phyloP scores from a whole-genome alignment of 2,329 filamentous ascomycete genomes.

The Colletotrichum sp. region DNA sequence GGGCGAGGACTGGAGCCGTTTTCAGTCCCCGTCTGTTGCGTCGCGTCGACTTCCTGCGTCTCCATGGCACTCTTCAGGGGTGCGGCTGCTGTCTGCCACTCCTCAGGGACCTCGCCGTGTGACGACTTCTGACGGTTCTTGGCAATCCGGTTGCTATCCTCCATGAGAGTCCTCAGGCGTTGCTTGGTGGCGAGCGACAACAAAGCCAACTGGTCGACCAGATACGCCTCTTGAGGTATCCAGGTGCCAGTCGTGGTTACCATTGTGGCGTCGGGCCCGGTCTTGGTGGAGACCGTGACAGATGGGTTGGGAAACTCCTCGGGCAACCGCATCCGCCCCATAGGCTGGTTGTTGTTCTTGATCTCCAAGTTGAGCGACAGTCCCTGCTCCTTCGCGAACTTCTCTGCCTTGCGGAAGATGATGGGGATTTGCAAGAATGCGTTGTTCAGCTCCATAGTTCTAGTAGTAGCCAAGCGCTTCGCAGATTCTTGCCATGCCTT shows the following conservation, averaged over 20 bases:
- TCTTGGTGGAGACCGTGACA: slow-evolving; percentile 59
- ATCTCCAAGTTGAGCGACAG: slow-evolving; percentile 60
- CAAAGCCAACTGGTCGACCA: slow-evolving; percentile 84
- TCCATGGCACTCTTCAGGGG: slow-evolving; percentile 43
- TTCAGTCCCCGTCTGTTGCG: slow-evolving; percentile 36
- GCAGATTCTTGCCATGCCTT: slow-evolving; percentile 71
- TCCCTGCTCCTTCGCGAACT: slow-evolving; percentile 63
- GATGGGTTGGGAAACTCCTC: slow-evolving; percentile 55
- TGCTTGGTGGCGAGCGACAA: slow-evolving; percentile 85
- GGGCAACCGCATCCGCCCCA: slow-evolving; percentile 55
- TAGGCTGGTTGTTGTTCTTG: slow-evolving; percentile 49
- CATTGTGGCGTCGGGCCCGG: slow-evolving; percentile 66
- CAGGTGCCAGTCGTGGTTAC: slow-evolving; percentile 71
- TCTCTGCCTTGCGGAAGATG: slow-evolving; percentile 62
- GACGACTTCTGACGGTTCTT: slow-evolving; percentile 77
- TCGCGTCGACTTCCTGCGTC: slow-evolving; percentile 20
- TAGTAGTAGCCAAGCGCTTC: slow-evolving; percentile 61
- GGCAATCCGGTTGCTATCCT: slow-evolving; percentile 76
- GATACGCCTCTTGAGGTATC: slow-evolving; percentile 74
- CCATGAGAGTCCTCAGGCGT: slow-evolving; percentile 74
- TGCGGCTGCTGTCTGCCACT: slow-evolving; percentile 76
- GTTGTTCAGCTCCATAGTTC: slow-evolving; percentile 74
- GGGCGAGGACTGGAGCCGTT: slow-evolving; percentile 59
- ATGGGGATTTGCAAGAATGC: slow-evolving; percentile 74
- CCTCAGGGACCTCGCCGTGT: slow-evolving; percentile 78